Base-by-base conservation (phyloP, 2,329 filamentous ascomycete species). In the Aspergillus glaucus region DNA sequence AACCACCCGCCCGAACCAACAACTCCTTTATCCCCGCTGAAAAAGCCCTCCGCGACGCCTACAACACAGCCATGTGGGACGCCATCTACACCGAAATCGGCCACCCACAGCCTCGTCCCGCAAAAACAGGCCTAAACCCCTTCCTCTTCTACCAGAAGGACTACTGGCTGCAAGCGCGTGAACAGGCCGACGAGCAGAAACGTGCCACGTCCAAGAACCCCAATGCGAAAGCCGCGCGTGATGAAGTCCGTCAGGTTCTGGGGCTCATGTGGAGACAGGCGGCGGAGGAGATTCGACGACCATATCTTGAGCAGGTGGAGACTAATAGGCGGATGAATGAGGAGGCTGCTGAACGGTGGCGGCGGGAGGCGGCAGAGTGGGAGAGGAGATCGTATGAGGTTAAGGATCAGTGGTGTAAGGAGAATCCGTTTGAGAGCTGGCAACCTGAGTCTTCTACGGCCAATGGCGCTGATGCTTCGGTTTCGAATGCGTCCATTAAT, bases 191-290 rank as follows among this genome's bases (percentile, higher is more conserved):
- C n/a, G 80, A 84, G 46, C 80, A 79, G n/a, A 80, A 85, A 24
- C 78, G 79, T 48, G 74, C 79, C 3, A 78, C 81, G 28, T 85
- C 83, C 45, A 80, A 81, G 9, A 85, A 85, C 56, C 74, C 82
- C 1, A 77, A 80, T 40, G 83, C 85, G 6, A 94, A 89, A 58
- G 79, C 79, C 2, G 73, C 76, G 2, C 77, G 80, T 39, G 78
- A 84, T 60, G 88, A 95, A 62, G 87, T 97, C 48, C 87, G 93
- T 30, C 81, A 84, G 45, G 88, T 90, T 65, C 81, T 93, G 8
- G 91, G 91, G 24, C 85, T 86, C 63, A 91, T 93, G 84, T 98
- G 93, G 93, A 88, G 86, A 58, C 86, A 87, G 44, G 83, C 87
- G 0, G 70, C 77, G 1, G 76, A 82, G 5, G 86, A 87, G 41